Evolutionary conservation across 139 green algal species (phyloP).

Genomic region (Chlorella vulgaris): DNA sequence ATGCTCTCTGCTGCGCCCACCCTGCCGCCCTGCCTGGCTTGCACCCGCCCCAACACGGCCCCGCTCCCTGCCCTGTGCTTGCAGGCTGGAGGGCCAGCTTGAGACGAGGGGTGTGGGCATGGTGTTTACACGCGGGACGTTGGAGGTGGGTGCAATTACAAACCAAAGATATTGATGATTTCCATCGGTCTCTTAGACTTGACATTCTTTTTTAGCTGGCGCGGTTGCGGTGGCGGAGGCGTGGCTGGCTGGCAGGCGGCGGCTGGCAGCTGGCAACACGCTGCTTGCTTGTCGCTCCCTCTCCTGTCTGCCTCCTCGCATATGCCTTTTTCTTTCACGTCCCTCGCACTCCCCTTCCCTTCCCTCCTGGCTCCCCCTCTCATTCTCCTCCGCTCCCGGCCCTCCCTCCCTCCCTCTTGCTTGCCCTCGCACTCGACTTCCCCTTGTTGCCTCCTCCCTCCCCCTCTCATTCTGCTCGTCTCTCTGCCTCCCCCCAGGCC

Average conservation of each 20-base stretch:
- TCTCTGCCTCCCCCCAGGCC: not conserved
- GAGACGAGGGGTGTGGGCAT: constrained; percentile 47
- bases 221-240: too few relatives aligned
- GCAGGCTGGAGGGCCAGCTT: constrained; percentile 54
- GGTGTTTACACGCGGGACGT: constrained; percentile 47
- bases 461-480: not conserved
- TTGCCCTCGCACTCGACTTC: too few relatives aligned
- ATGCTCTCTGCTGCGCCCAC: too few relatives aligned
- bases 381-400: too few relatives aligned
- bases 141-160: constrained; percentile 23
- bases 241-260: too few relatives aligned
- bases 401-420: too few relatives aligned
- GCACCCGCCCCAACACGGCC: not conserved
- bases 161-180: not conserved
- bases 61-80: not conserved
- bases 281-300: too few relatives aligned
- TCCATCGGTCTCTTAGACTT: not conserved
- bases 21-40: not conserved
- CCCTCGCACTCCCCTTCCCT: too few relatives aligned
- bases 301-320: too few relatives aligned
- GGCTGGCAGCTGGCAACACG: too few relatives aligned
- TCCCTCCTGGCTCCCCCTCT: not conserved
- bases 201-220: not conserved
- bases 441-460: not conserved
- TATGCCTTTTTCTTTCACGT: too few relatives aligned